Percentiles rank a stretch among this genome's conserved stretches.
Conservation (phyloP, 2,329 filamentous ascomycete genomes). For the Colletotrichum horii region DNA sequence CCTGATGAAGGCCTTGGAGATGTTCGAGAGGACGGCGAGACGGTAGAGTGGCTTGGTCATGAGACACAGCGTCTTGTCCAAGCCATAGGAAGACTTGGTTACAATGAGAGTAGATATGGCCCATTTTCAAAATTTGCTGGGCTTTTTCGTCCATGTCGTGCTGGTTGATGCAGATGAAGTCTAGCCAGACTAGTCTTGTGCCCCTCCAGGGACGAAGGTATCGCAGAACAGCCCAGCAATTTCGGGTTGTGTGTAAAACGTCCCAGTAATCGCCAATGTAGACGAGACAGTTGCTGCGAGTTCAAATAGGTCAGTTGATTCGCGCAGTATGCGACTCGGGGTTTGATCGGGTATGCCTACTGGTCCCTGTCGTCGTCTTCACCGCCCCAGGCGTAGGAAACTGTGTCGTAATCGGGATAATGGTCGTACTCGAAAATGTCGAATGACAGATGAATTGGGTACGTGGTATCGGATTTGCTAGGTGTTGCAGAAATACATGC, state of each 20-base stretch:
- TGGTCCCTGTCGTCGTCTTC: neutral
- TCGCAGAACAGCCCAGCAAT: neutral
- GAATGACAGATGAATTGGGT: neutral
- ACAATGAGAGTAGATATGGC: neutral
- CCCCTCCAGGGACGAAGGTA: neutral
- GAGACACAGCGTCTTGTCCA: neutral
- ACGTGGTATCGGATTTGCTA: neutral
- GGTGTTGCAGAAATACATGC: neutral
- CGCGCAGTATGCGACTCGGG: neutral
- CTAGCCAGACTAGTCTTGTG: neutral
- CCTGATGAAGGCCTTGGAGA: neutral
- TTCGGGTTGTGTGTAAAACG: neutral
- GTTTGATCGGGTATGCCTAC: neutral
- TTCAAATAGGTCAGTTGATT: neutral
- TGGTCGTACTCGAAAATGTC: neutral
- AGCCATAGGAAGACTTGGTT: neutral
- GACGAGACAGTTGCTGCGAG: neutral
- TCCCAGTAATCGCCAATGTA: neutral
- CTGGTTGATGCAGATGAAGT: neutral
- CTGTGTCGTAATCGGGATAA: neutral
- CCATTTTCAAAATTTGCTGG: neutral
- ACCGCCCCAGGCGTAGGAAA: neutral
- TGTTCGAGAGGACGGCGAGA: neutral
- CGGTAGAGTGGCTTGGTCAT: neutral
- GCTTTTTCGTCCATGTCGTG: neutral